phyloP scores from a whole-genome alignment of 352 stramenopile genomes.

The Globisporangium cederbergense region DNA sequence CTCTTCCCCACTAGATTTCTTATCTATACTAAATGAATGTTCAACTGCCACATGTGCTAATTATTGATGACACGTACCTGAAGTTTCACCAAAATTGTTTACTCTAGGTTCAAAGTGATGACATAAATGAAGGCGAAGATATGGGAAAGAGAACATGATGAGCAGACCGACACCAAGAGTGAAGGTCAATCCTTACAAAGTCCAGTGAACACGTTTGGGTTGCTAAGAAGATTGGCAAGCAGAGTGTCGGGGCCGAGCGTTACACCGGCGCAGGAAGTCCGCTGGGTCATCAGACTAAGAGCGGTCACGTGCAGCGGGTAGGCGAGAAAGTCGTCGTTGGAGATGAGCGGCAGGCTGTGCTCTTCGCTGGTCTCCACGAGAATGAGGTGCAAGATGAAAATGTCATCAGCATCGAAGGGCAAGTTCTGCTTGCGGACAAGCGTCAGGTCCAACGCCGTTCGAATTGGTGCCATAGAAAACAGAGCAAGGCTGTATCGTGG shows the following conservation, averaged over 20 bases:
- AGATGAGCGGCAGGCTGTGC: background rate
- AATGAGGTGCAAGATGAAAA: background rate
- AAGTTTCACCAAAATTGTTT: too few species aligned
- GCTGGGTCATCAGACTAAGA: background rate
- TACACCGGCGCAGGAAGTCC: background rate
- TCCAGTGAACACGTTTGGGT: background rate
- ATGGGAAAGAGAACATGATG: too few species aligned
- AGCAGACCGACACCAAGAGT: too few species aligned
- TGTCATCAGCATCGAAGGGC: background rate
- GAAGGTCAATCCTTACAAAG: too few species aligned
- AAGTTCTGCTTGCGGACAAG: conserved; percentile 3
- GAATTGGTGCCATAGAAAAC: background rate
- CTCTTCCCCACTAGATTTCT: too few species aligned
- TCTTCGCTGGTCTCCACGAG: conserved; percentile 3
- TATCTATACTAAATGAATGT: too few species aligned
- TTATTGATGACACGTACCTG: too few species aligned
- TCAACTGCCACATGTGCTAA: too few species aligned
- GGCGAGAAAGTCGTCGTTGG: background rate
- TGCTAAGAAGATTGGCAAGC: background rate
- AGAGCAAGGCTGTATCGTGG: background rate
- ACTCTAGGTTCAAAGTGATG: too few species aligned
- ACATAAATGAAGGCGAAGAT: too few species aligned
- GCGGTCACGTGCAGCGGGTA: background rate
- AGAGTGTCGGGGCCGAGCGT: too few species aligned
- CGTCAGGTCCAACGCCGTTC: background rate